Evolutionary conservation across 164 flowering plant genomes (phyloP).

Genomic region (Berberis vulgaris): DNA sequence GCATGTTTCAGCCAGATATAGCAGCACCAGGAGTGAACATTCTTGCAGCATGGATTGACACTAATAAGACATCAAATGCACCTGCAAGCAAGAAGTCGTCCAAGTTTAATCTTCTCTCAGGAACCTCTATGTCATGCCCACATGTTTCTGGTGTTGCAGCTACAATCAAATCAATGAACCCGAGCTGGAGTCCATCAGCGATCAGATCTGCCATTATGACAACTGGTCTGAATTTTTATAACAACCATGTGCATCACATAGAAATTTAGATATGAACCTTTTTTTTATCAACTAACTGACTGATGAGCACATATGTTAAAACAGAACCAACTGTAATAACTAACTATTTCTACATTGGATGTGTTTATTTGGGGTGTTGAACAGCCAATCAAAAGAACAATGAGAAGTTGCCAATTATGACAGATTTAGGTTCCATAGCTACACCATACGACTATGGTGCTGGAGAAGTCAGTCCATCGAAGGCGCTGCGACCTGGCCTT

Average conservation of each 20-base stretch:
- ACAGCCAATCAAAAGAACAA: slow-evolving; percentile 58
- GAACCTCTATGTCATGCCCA: slow-evolving; percentile 90
- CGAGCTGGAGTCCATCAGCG: slow-evolving; percentile 59
- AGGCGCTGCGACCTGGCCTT: slow-evolving; percentile 58
- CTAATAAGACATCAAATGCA: slow-evolving; percentile 25
- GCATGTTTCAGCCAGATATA: too few relatives aligned
- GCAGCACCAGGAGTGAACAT: too few relatives aligned
- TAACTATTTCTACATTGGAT: not conserved
- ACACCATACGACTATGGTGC: slow-evolving; percentile 68
- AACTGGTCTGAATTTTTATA: slow-evolving; percentile 33
- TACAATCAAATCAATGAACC: slow-evolving; percentile 43
- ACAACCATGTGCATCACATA: too few relatives aligned
- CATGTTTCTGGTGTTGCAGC: slow-evolving; percentile 79
- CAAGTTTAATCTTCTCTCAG: slow-evolving; percentile 51
- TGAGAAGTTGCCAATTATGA: slow-evolving; percentile 31
- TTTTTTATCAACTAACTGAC: not conserved
- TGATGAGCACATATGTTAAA: not conserved
- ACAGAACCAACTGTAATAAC: not conserved
- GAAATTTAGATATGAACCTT: not conserved
- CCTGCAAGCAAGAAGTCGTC: slow-evolving; percentile 41
- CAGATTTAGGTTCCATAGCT: slow-evolving; percentile 38
- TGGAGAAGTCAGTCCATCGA: slow-evolving; percentile 51
- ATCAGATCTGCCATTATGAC: slow-evolving; percentile 85
- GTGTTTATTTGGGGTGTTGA: not conserved
- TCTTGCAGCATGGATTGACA: slow-evolving; percentile 22